These are phyloP conservation scores for Purshia tridentata DNA, from an alignment of 306 rosid genomes.

Conservation along the genomic window DNA sequence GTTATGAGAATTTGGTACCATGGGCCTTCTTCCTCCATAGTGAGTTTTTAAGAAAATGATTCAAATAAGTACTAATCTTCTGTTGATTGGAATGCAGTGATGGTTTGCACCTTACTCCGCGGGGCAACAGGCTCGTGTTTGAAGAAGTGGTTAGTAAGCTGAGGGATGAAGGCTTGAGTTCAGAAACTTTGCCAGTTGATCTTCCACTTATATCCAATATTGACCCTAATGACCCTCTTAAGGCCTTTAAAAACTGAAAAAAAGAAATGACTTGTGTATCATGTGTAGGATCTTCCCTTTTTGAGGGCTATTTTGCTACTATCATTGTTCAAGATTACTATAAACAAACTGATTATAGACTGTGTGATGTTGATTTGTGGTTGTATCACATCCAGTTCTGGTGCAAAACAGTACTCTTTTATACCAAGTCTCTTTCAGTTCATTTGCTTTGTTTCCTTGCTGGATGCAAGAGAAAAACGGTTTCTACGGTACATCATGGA, in stretches of 20 bases:
- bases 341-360: neutral
- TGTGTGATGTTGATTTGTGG: neutral
- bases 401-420: neutral
- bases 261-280: neutral
- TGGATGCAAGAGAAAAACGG: too few species aligned
- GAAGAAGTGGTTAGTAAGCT: constrained; percentile 63
- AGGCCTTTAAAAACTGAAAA: constrained; percentile 44
- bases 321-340: neutral
- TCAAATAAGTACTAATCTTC: constrained; percentile 7
- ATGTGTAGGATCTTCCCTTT: neutral
- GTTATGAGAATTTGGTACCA: neutral
- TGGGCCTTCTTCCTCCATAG: neutral
- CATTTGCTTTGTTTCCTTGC: too few species aligned
- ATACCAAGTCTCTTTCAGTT: neutral
- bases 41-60: neutral
- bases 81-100: constrained; percentile 51
- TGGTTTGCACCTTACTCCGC: constrained; percentile 67
- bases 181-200: constrained; percentile 52
- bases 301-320: constrained; percentile 25
- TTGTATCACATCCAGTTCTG: neutral
- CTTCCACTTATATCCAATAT: constrained; percentile 62
- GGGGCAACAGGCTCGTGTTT: constrained; percentile 66
- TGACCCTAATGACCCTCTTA: constrained; percentile 63
- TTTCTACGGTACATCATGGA: too few species aligned
- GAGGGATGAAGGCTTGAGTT: constrained; percentile 47